phyloP scores from a whole-genome alignment of 352 stramenopile species.

The Phytophthora capsici region DNA sequence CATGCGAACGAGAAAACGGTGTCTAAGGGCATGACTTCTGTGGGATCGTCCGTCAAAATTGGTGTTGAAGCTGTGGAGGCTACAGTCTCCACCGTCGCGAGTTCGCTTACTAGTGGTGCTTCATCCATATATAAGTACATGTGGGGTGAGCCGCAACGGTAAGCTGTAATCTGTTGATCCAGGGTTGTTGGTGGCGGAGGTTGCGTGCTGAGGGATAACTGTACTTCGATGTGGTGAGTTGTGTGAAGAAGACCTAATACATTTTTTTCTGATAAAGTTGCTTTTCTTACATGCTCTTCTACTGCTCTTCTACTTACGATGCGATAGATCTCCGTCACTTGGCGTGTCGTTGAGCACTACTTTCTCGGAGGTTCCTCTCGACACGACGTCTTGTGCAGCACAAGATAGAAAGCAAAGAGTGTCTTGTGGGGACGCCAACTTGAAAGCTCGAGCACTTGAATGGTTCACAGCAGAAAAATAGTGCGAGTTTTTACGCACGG shows the following conservation, averaged over 20 bases:
- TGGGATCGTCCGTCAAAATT: slow-evolving; percentile 84
- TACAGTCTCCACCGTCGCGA: slow-evolving; percentile 81
- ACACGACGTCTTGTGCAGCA: no score
- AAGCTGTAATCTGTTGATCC: slow-evolving; percentile 14
- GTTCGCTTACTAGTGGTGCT: slow-evolving; percentile 72
- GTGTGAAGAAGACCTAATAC: slow-evolving; percentile 17
- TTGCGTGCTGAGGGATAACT: slow-evolving; percentile 12
- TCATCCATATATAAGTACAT: slow-evolving; percentile 90
- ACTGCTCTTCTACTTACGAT: no score
- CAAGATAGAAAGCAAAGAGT: no score
- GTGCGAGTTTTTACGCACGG: no score
- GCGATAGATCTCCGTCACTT: no score
- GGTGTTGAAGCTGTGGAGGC: slow-evolving; percentile 75
- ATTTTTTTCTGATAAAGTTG: slow-evolving; percentile 7
- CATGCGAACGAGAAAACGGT: slow-evolving; percentile 89
- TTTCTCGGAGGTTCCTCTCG: no score
- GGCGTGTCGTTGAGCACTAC: no score
- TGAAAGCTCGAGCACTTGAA: no score
- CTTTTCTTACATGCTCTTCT: neutral
- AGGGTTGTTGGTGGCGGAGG: slow-evolving; percentile 7
- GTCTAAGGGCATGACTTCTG: slow-evolving; percentile 80
- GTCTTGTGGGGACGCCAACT: no score
- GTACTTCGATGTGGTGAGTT: slow-evolving; percentile 20
- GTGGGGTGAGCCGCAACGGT: slow-evolving; percentile 53
- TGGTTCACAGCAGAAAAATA: no score